Evolutionary conservation across 768 basidiomycete genomes (phyloP), one percentile per base, ranked within the genome.

Genomic region (Kwoniella sp.): DNA sequence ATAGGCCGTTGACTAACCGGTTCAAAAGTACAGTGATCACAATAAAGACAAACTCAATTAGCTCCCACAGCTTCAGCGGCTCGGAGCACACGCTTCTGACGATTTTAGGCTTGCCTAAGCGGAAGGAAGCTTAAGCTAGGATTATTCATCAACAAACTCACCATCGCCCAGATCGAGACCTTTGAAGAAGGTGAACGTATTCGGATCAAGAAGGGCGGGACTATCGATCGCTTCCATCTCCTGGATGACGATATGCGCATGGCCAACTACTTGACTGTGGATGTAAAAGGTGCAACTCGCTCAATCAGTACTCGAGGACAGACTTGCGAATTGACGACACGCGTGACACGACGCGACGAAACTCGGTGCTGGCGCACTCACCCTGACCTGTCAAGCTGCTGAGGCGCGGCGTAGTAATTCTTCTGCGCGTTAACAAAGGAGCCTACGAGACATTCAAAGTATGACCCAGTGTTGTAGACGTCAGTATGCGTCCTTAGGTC

Each of bases 241-340:
- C 79, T 88, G 85, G 60, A 87, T 81, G 67, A 86, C 86, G 70
- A 87, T 81, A 74, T 89, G 87, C 2, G 85, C 85, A 67, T 73
- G 65, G 0, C 86, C 87, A 61, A 84, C 79, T 73, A 88, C 85
- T 58, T 83, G 79, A 7, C 87, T 74, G n/a, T 7, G 22, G 34
- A 34, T n/a, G 34, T 13, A 5, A 13, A 34, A 34, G 7, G 13
- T 13, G 13, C 34, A 5, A 13, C 34, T 34, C 34, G 34, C 34
- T 34, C 13, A 34, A 34, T 34, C 34, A 34, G 34, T 34, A n/a
- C n/a, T n/a, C n/a, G n/a, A n/a, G n/a, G n/a, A n/a, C n/a, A n/a
- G n/a, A n/a, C n/a, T n/a, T n/a, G n/a, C n/a, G n/a, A n/a, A n/a
- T n/a, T n/a, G n/a, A n/a, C n/a, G 23, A 41, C 4, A 13, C 38